Base-by-base conservation (phyloP, 768 basidiomycete genomes). In the Boletus rubescentipes region DNA sequence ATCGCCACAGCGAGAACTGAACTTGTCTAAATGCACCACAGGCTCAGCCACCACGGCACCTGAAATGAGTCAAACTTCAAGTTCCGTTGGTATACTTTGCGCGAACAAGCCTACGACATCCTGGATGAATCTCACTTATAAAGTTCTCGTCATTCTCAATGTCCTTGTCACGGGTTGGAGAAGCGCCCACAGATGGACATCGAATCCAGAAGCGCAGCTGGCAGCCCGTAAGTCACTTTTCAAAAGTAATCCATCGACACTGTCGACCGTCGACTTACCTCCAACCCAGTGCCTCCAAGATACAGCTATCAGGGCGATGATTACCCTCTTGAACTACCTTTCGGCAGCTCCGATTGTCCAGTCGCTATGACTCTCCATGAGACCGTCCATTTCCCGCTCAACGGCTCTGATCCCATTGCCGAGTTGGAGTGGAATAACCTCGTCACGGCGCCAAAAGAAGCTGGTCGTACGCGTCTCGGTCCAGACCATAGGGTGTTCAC, bases 341-440 rank as follows among this genome's bases (percentile, higher is more conserved):
- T 60, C 18, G 16, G 34, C 14, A 10, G 16, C 23, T 21, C 37
- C 18, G 20, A 37, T 16, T 11, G 5, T 11, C 58, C 52, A 8
- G 58, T 59, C 44, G 58, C 58, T 30, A 54, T 46, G 47, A 55
- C 58, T 5, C 47, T 59, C 16, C 58, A 59, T 36, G 58, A 59
- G 58, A 46, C 51, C 5, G 38, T 55, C 21, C 58, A 55, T 15
- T 35, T 55, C n/a, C 35, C 35, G 14, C 9, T 49, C 47, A 59
- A 59, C 44, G 23, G 6, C 16, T 42, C 58, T 1, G 58, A 60
- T 11, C 30, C 43, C 9, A 0, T 59, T 1, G 51, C 51, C 2
- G 46, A 54, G 35, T 32, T 38, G 47, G 58, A 61, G 8, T 54
- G 58, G 58, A 36, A 49, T 36, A 46, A 37, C 2, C 51, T 59